Evolutionary conservation across 1,284 basidiomycete genomes (phyloP).

Genomic region (Boletus calvinii): DNA sequence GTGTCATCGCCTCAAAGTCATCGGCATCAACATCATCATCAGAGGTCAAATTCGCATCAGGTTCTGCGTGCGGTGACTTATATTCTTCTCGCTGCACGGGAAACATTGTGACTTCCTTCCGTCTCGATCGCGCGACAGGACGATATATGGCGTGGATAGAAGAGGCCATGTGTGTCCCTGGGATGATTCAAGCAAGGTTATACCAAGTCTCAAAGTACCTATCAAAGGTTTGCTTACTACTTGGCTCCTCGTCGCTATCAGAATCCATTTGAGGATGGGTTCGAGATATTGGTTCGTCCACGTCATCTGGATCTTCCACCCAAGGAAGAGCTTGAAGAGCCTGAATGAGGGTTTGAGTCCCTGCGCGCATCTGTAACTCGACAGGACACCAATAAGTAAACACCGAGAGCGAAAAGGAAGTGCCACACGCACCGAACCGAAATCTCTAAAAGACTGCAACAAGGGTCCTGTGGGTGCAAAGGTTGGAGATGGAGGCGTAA

Average conservation of each 20-base stretch:
- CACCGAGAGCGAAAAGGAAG: neutral
- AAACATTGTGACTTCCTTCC: slow-evolving; percentile 37
- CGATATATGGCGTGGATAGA: slow-evolving; percentile 86
- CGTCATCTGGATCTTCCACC: slow-evolving; percentile 64
- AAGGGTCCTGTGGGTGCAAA: slow-evolving; percentile 43
- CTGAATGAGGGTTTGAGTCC: slow-evolving; percentile 83
- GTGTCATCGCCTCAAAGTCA: slow-evolving; percentile 52
- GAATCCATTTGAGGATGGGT: slow-evolving; percentile 42
- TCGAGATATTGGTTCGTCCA: slow-evolving; percentile 55
- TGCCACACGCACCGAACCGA: slow-evolving; percentile 57
- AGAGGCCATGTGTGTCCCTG: slow-evolving; percentile 54
- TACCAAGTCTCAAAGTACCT: slow-evolving; percentile 16
- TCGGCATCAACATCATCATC: slow-evolving; percentile 61
- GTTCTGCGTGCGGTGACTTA: slow-evolving; percentile 30
- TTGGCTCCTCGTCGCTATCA: slow-evolving; percentile 60
- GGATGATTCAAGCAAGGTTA: neutral
- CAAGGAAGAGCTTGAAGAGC: slow-evolving; percentile 79
- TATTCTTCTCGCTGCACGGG: slow-evolving; percentile 13
- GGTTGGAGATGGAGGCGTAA: slow-evolving; percentile 67
- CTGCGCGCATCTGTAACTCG: slow-evolving; percentile 65
- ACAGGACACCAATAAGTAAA: slow-evolving; percentile 7
- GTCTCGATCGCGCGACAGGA: slow-evolving; percentile 67
- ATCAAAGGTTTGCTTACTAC: slow-evolving; percentile 26
- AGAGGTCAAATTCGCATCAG: slow-evolving; percentile 24
- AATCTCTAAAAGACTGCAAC: slow-evolving; percentile 54